Evolutionary conservation across 495 filamentous ascomycete genomes (phyloP).

Genomic region (Cudoniella acicularis): DNA sequence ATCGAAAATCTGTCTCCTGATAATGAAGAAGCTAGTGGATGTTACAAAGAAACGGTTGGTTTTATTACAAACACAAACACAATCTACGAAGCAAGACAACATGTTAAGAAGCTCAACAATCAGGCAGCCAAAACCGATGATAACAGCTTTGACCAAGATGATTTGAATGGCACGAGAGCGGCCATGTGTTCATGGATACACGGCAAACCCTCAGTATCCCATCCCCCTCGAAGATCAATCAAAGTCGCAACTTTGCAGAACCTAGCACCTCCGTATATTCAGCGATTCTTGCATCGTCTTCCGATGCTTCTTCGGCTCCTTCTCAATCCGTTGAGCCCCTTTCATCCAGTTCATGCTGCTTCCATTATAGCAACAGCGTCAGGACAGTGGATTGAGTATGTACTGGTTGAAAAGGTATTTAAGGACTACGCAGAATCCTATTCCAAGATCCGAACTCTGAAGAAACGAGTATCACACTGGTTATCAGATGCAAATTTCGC

Average conservation of each 20-base stretch:
- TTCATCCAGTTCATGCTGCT: slow-evolving; percentile 31
- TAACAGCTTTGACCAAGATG: slow-evolving; percentile 19
- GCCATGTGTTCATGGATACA: slow-evolving; percentile 34
- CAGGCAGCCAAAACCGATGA: slow-evolving; percentile 4
- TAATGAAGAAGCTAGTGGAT: slow-evolving; percentile 28
- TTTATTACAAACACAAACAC: slow-evolving; percentile 28
- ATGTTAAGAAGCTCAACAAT: slow-evolving; percentile 16
- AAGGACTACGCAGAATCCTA: slow-evolving; percentile 27
- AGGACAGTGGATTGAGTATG: slow-evolving; percentile 28
- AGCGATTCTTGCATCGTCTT: slow-evolving; percentile 31
- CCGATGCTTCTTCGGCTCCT: slow-evolving; percentile 32
- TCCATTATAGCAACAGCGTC: slow-evolving; percentile 33
- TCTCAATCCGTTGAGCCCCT: slow-evolving; percentile 30
- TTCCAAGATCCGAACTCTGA: slow-evolving; percentile 28
- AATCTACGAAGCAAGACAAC: slow-evolving; percentile 18
- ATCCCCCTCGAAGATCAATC: slow-evolving; percentile 32
- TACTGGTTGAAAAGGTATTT: slow-evolving; percentile 33
- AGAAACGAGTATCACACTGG: slow-evolving; percentile 28
- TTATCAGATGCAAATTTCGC: slow-evolving; percentile 35
- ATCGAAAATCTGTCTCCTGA: slow-evolving; percentile 26
- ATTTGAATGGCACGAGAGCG: slow-evolving; percentile 24
- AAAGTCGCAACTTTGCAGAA: slow-evolving; percentile 33
- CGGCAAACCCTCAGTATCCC: slow-evolving; percentile 30
- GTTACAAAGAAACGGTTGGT: slow-evolving; percentile 26
- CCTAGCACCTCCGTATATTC: slow-evolving; percentile 25